Base-by-base conservation (phyloP, 305 asterid genomes). In the Petunia hybrid region DNA sequence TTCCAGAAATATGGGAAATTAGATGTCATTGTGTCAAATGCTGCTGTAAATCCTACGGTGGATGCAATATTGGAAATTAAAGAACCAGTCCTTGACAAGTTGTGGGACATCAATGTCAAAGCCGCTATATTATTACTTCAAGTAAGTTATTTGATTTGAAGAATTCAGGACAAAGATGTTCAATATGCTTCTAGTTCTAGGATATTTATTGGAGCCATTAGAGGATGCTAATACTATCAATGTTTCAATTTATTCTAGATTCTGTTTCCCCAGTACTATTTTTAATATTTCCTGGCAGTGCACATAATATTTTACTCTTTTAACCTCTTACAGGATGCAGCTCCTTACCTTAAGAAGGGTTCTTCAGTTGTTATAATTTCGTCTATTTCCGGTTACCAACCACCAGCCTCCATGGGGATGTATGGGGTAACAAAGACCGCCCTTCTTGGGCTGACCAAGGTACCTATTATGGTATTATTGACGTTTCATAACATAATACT, bases 31-130 rank as follows among this genome's bases (percentile, higher is more conserved):
- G 97, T 95, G 85, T 92, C 92, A 61, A 95, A 95, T 86, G 98
- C 99, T 79, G 99, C 99, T 80, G 98, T 94, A 71, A 95, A 95
- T 82, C 99, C 98, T 14, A 45, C 97, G 38, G 87, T 86, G 8
- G 93, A 88, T 51, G 63, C 92, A 35, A 91, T 95, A 56, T 81
- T 95, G 87, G 93, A 91, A 78, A 91, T 91, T 45, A 89, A 92
- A 85, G 98, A 93, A 87, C 42, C 91, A 2, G 91, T 88, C 48
- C 99, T 95, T 64, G 99, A 95, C 89, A 95, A 95, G 85, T 84
- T 95, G 69, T 95, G 99, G 99, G 99, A 95, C 76, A 88, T 95
- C 87, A 93, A 95, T 63, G 93, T 93, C 83, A 95, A 95, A 86
- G 84, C 95, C 79, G 76, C 98, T 14, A 77, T 95, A 82, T 95